Evolutionary conservation across 345 rosid species (phyloP), one percentile per base, ranked within the genome.

Genomic region (Acer yangbiense): DNA sequence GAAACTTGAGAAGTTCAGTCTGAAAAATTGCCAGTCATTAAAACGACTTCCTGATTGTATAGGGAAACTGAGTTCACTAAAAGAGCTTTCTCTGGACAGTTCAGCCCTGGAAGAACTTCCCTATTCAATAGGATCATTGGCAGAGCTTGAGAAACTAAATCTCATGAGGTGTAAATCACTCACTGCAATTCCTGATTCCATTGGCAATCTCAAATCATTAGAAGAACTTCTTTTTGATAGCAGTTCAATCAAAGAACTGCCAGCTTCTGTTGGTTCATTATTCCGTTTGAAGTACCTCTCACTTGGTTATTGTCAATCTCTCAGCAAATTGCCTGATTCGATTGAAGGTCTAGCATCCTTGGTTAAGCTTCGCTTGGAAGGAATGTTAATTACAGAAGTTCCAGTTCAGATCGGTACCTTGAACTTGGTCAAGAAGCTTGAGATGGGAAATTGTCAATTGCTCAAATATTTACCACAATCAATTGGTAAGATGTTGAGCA

Each of bases 1-100:
- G 75, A 61, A 63, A 60, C 80, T 81, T 32, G 48, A 81, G 23
- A 73, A 10, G 54, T n/a, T 77, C 13, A 81, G 80, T 12, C 75
- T 76, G 32, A 60, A 67, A 25, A 29, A 50, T 4, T 41, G 83
- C 65, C 6, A 46, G 75, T 50, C 18, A 16, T 72, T 81, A 39
- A 57, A 13, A 25, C 64, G 25, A 16, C 66, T 73, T 72, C 50
- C 80, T 13, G 23, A 60, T 18, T 67, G 70, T 67, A 77, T 76
- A 27, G 80, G 75, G 7, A 39, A 60, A 6, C 71, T 77, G 74
- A 73, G 20, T 21, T 81, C 80, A 55, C 71, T 81, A 9, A 41
- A 25, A n/a, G 74, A 62, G 32, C n/a, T n/a, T n/a, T n/a, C n/a
- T n/a, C n/a, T n/a, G n/a, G n/a, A n/a, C n/a, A n/a, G n/a, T n/a